phyloP scores from a whole-genome alignment of 768 basidiomycete species.

The Lactarius quietus region DNA sequence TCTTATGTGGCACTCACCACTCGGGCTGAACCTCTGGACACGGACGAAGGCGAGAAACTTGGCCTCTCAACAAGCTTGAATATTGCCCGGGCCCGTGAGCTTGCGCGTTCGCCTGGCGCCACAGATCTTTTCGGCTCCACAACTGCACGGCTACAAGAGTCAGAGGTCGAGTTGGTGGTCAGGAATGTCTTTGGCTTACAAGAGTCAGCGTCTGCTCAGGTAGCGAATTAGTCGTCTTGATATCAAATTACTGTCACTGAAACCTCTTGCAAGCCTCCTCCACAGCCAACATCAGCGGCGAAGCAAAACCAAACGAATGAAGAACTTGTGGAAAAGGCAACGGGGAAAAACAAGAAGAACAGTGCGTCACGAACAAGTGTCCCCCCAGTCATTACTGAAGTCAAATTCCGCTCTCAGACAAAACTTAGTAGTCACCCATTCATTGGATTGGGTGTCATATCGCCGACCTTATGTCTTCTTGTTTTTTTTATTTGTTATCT shows the following conservation, averaged over 20 bases:
- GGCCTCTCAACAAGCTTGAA: constrained; percentile 54
- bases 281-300: background rate
- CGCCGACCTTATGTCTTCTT: background rate
- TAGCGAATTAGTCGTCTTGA: too few species aligned
- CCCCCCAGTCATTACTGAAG: background rate
- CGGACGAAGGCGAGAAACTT: constrained; percentile 52
- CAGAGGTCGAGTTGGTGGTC: background rate
- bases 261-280: background rate
- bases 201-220: background rate
- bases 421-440: background rate
- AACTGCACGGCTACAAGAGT: background rate
- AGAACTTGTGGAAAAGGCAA: background rate
- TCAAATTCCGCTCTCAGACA: background rate
- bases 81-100: constrained; percentile 53
- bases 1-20: constrained; percentile 52
- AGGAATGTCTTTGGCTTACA: background rate
- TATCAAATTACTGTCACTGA: background rate
- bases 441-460: background rate
- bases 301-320: background rate
- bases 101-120: background rate
- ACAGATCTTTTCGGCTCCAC: background rate
- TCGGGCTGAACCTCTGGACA: constrained; percentile 46
- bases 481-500: background rate
- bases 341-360: background rate
- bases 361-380: background rate